Base-by-base conservation (phyloP, 2,329 filamentous ascomycete species). In the Aspergillus persii region DNA sequence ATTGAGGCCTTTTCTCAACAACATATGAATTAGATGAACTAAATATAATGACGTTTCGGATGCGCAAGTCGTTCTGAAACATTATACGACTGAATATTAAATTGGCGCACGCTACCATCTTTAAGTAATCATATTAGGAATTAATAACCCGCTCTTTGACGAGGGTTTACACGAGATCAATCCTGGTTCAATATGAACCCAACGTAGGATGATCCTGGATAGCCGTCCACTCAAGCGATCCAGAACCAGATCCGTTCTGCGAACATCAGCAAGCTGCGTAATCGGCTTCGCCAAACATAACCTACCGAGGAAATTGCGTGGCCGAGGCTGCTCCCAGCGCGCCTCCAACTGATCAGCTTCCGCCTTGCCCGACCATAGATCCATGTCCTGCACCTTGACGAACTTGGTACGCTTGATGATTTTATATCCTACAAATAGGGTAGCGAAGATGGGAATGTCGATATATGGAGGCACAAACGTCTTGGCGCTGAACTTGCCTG, bases 401-500 rank as follows among this genome's bases (percentile, higher is more conserved):
- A 75, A 63, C 23, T 68, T 70, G 0, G 73, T 76, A 56, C 68
- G 69, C 54, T 69, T 72, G 80, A 57, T 30, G 2, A 65, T 23
- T 29, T 68, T 68, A 44, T 66, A 82, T 3, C 75, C 76, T 7
- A 79, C 69, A 62, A 82, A 84, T 27, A 85, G 53, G 3, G 67
- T 60, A 2, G 83, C 65, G 66, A 86, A 86, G 33, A 85, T 78
- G 0, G 83, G 82, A 26, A 87, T 81, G 18, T 83, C 83, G 15
- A 86, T 77, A 64, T 87, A 87, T 0, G 81, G 78, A 0, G 83
- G 83, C 49, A 80, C 74, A 0, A 84, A 83, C 70, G 85, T 86
- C 69, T 91, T 90, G 23, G 88, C 82, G 47, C 54, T 64, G 27
- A 63, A 68, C 31, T 63, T 56, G 0, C 64, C 61, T 2, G 63